Percentiles rank a stretch among this genome's conserved stretches.
Conservation (phyloP, 768 basidiomycete species). For the Mycena belliarum region DNA sequence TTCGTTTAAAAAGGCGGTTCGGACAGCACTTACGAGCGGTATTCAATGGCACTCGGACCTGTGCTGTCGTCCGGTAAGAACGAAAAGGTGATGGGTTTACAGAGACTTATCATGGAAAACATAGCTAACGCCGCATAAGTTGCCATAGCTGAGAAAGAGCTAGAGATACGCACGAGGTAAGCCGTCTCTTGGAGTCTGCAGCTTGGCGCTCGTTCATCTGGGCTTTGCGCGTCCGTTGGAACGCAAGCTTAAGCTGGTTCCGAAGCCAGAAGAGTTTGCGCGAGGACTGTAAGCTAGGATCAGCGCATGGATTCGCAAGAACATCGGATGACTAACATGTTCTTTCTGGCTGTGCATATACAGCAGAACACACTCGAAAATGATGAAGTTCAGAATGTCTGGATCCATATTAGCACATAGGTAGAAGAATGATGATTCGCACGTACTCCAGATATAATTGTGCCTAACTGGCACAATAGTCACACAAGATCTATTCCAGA, state of each 20-base stretch:
- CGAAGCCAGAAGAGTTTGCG: slow-evolving; percentile 50
- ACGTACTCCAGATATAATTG: background rate
- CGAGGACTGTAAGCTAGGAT: slow-evolving; percentile 31
- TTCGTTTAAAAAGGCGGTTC: background rate
- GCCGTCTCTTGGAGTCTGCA: slow-evolving; percentile 40
- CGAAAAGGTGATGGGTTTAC: background rate
- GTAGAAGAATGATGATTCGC: background rate
- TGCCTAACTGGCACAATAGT: slow-evolving; percentile 11
- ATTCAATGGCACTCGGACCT: slow-evolving; percentile 65
- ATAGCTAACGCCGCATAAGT: slow-evolving; percentile 30
- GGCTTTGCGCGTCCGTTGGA: slow-evolving; percentile 36
- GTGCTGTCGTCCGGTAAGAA: slow-evolving; percentile 17
- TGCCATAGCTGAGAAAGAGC: slow-evolving; percentile 34
- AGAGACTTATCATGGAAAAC: slow-evolving; percentile 33
- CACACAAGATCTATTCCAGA: background rate
- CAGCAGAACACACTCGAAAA: slow-evolving; percentile 61
- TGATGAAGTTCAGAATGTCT: slow-evolving; percentile 49
- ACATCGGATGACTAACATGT: slow-evolving; percentile 22
- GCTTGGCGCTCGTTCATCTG: slow-evolving; percentile 54
- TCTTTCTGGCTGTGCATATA: slow-evolving; percentile 47
- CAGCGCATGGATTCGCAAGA: background rate
- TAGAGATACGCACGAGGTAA: slow-evolving; percentile 32
- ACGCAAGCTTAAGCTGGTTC: slow-evolving; percentile 54
- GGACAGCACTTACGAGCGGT: slow-evolving; percentile 42
- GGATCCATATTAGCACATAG: background rate